Base-by-base conservation (phyloP, 768 basidiomycete genomes). In the Boletus pseudo-olivaceus region DNA sequence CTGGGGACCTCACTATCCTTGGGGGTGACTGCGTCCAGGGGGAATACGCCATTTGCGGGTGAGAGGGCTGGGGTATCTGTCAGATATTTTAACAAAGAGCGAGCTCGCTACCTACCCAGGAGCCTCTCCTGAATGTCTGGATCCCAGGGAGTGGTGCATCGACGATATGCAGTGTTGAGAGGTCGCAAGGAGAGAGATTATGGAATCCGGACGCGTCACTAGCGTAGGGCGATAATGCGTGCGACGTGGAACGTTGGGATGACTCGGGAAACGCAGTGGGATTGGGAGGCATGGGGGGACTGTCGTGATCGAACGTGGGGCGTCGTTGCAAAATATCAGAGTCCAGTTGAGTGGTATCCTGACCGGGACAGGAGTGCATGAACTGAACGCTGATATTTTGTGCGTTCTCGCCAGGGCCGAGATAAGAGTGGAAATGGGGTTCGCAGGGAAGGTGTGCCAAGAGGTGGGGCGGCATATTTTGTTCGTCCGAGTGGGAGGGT, bases 311-410 rank as follows among this genome's bases (percentile, higher is more conserved):
- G 23, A 56, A 46, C 9, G 48, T 35, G 52, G 42, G 47, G 20
- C 50, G 60, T 27, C 52, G 58, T 41, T 47, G 62, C 56, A 68
- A 57, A 57, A 61, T 68, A 60, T 62, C 62, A 56, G 59, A 47
- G 59, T 67, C 60, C 61, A 58, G 61, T 64, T 59, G 67, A 40
- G 58, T 53, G 47, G 45, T 32, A 47, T 62, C 64, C 57, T 58
- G 62, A 51, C 49, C 41, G n/a, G 57, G 39, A 40, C 63, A 63
- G 56, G 63, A 59, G 40, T 49, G 54, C 69, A 63, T 56, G 64
- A 70, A 68, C 59, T 70, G 70, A 47, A 63, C 57, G 29, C 67
- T 69, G 63, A 67, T 59, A 67, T 59, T 67, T 56, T 63, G 65
- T 30, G 58, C 30, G 51, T 53, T 55, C 20, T 48, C 58, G 47